phyloP scores from a whole-genome alignment of 2,329 filamentous ascomycete genomes.

The Fusarium sp. region DNA sequence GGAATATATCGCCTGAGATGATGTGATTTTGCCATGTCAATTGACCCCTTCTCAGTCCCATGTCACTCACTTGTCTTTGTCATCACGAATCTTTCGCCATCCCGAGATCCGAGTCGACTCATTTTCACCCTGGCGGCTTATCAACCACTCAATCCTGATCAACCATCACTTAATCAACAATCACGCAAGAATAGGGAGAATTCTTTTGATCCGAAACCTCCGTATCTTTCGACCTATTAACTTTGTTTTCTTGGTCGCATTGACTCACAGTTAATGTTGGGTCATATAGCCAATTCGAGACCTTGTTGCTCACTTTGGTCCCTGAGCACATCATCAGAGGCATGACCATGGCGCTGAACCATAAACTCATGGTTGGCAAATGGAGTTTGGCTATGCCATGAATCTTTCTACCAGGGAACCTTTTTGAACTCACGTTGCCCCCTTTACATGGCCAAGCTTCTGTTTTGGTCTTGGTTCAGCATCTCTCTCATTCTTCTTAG shows the following conservation, averaged over 20 bases:
- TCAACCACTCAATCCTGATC: conserved; percentile 6
- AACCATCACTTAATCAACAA: not conserved
- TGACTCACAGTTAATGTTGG: not conserved
- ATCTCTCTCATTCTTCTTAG: not conserved
- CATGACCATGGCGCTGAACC: conserved; percentile 22
- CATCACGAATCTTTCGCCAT: conserved; percentile 24
- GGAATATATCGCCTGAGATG: conserved; percentile 17
- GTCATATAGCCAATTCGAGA: conserved; percentile 13
- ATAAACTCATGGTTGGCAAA: conserved; percentile 20
- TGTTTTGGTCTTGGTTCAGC: conserved; percentile 2
- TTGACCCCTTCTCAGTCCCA: not conserved
- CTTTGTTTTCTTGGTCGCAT: not conserved
- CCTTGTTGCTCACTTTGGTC: conserved; percentile 28
- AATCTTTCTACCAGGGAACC: not conserved
- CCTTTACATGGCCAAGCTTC: not conserved
- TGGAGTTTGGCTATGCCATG: conserved; percentile 9
- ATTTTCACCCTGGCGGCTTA: conserved; percentile 7
- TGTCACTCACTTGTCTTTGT: conserved; percentile 4
- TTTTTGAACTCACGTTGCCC: not conserved
- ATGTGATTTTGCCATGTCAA: conserved; percentile 21
- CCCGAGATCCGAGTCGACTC: conserved; percentile 31
- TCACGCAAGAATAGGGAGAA: not conserved
- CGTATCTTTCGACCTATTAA: not conserved
- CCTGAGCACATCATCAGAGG: conserved; percentile 37
- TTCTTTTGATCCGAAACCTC: conserved; percentile 4